These are phyloP conservation scores for Begonia fuchsioides DNA, from an alignment of 306 rosid genomes.

Conservation along the genomic window DNA sequence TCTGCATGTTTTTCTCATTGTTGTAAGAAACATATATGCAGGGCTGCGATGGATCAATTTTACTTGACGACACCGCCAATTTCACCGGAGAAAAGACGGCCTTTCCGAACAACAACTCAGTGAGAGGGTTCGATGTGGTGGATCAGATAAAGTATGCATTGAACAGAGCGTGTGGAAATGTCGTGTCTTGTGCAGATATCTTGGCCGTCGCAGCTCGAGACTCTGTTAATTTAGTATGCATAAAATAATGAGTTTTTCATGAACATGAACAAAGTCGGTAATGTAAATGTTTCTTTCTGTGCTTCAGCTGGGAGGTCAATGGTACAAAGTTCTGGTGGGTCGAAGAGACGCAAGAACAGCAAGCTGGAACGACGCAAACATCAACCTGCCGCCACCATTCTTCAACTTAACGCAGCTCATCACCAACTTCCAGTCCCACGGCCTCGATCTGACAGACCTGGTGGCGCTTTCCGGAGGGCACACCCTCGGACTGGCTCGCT, in stretches of 20 bases:
- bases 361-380: slow-evolving; percentile 8
- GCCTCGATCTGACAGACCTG: slow-evolving; percentile 19
- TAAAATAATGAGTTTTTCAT: neutral
- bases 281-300: neutral
- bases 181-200: slow-evolving; percentile 28
- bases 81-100: slow-evolving; percentile 45
- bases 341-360: slow-evolving; percentile 28
- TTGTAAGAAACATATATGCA: slow-evolving; percentile 2
- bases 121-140: slow-evolving; percentile 17
- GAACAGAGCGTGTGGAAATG: slow-evolving; percentile 10
- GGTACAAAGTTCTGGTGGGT: slow-evolving; percentile 15
- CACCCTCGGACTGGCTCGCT: slow-evolving; percentile 18
- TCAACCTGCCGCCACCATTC: slow-evolving; percentile 17
- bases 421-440: slow-evolving; percentile 21
- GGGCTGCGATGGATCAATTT: slow-evolving; percentile 16
- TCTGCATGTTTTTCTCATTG: neutral
- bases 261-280: too few species aligned
- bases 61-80: neutral
- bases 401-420: slow-evolving; percentile 19
- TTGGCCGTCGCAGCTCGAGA: slow-evolving; percentile 31
- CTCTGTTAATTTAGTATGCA: slow-evolving; percentile 16
- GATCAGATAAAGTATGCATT: slow-evolving; percentile 15
- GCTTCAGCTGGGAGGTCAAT: slow-evolving; percentile 13
- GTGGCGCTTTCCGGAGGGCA: slow-evolving; percentile 20
- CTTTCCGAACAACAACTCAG: slow-evolving; percentile 16